Percentiles rank a stretch among this genome's conserved stretches.
phyloP scores from a whole-genome alignment of 257 asterid species.

The Nicotiana otophora region DNA sequence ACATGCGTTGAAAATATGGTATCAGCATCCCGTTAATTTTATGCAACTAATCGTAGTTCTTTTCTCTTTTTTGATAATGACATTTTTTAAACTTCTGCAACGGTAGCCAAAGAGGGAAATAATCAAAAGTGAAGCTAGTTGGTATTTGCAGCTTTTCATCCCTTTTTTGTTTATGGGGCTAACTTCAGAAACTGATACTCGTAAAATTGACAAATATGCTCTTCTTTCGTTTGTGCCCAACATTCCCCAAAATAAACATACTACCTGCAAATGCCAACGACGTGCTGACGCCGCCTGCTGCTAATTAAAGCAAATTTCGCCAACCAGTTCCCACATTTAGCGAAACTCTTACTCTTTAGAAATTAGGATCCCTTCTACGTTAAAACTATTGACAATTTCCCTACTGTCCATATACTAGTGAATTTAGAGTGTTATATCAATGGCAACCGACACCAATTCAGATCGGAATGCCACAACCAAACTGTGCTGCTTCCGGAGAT shows the following conservation, averaged over 20 bases:
- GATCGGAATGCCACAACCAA: slow-evolving; percentile 35
- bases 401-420: not conserved
- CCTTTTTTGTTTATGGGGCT: not conserved
- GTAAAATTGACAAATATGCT: not conserved
- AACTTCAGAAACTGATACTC: not conserved
- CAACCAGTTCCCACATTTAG: not conserved
- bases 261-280: not conserved
- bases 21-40: not conserved
- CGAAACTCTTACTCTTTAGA: not conserved
- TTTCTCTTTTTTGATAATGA: no score
- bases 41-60: not conserved
- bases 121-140: no score
- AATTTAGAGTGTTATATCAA: slow-evolving; percentile 7
- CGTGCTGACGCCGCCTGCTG: not conserved
- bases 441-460: slow-evolving; percentile 36
- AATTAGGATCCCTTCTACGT: not conserved
- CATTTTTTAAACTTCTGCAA: no score
- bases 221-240: not conserved
- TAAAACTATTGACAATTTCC: not conserved
- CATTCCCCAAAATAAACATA: no score
- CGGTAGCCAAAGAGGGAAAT: no score
- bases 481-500: slow-evolving; percentile 54
- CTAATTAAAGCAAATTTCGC: not conserved
- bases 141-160: not conserved
- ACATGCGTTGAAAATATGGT: not conserved